Conservation (phyloP, 2,329 filamentous ascomycete genomes). For the Xylariaceae sp. region DNA sequence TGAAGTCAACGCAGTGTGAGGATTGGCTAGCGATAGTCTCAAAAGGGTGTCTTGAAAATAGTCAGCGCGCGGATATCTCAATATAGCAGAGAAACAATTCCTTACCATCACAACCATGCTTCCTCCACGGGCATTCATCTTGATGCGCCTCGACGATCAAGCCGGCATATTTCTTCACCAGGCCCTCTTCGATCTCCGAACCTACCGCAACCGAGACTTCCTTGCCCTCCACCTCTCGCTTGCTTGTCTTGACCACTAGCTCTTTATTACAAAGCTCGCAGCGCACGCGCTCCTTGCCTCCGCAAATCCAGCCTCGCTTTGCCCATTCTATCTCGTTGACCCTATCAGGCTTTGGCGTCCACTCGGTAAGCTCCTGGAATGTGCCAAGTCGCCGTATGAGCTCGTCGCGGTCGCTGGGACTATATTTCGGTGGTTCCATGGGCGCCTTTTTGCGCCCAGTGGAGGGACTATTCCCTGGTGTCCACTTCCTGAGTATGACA, state of each 20-base stretch:
- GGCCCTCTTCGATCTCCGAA: conserved; percentile 61
- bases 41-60: conserved; percentile 48
- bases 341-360: conserved; percentile 84
- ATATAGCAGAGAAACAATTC: background rate
- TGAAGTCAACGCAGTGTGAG: conserved; percentile 51
- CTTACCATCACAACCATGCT: conserved; percentile 79
- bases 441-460: conserved; percentile 21
- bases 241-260: conserved; percentile 73
- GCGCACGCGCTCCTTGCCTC: conserved; percentile 75
- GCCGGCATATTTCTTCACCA: conserved; percentile 72
- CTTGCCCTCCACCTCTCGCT: conserved; percentile 52
- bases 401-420: conserved; percentile 77
- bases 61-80: too few relatives aligned
- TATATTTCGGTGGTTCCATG: conserved; percentile 62
- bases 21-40: conserved; percentile 59
- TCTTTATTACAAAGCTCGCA: conserved; percentile 84
- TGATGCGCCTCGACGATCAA: conserved; percentile 72
- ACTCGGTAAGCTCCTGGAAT: conserved; percentile 86
- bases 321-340: conserved; percentile 94
- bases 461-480: conserved; percentile 17
- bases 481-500: conserved; percentile 38
- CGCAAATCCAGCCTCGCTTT: conserved; percentile 85
- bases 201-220: conserved; percentile 50
- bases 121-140: conserved; percentile 81
- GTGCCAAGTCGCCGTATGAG: conserved; percentile 79